Conservation (phyloP, 208 protist genomes). For the Porcisia deanei region DNA sequence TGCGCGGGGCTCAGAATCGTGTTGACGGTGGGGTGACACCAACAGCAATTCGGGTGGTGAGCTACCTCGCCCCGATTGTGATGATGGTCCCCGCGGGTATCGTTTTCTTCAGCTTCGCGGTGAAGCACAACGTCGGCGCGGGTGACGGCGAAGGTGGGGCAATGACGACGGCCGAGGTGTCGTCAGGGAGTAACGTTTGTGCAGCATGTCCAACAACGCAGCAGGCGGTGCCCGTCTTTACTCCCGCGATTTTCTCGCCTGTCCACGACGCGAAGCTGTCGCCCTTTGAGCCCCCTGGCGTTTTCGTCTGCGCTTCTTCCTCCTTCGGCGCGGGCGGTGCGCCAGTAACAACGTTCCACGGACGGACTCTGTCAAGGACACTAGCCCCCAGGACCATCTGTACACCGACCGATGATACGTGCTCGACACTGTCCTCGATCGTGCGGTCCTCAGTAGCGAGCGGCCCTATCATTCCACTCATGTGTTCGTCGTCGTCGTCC, state of each 20-base stretch:
- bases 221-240: background rate
- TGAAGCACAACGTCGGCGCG: background rate
- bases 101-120: background rate
- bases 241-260: background rate
- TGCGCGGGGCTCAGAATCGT: constrained; percentile 16
- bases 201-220: background rate
- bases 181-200: background rate
- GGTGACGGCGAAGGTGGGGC: background rate
- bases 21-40: constrained; percentile 3
- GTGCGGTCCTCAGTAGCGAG: constrained; percentile 37
- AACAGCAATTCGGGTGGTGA: constrained; percentile 16
- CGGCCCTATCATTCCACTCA: constrained; percentile 27
- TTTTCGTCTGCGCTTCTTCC: background rate
- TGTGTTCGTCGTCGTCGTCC: constrained; percentile 5
- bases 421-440: constrained; percentile 40
- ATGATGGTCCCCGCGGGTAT: constrained; percentile 24
- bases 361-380: background rate
- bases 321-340: background rate
- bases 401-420: constrained; percentile 2
- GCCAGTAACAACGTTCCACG: background rate
- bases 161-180: background rate
- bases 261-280: background rate
- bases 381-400: background rate
- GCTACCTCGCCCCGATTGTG: constrained; percentile 27
- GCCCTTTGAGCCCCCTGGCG: background rate